These are phyloP conservation scores for Ophiostoma populinum DNA, from an alignment of 2,329 filamentous ascomycete species.

Conservation along the genomic window DNA sequence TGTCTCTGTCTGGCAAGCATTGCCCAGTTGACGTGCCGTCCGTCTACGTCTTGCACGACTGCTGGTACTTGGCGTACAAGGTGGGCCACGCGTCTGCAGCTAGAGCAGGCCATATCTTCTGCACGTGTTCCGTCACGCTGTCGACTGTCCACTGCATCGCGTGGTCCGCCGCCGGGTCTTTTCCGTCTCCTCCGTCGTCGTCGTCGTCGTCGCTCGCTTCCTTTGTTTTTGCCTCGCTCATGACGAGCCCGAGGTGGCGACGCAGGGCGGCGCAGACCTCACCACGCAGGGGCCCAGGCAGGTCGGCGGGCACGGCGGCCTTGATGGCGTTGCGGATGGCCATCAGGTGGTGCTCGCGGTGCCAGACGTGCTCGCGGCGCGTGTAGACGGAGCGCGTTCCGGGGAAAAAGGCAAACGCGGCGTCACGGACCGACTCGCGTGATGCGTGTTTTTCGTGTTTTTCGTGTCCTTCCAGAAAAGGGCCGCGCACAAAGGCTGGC, in stretches of 20 bases:
- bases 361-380: slow-evolving; percentile 24
- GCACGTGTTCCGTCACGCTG: slow-evolving; percentile 25
- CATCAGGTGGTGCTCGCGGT: slow-evolving; percentile 21
- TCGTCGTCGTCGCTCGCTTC: neutral
- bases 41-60: too few relatives aligned
- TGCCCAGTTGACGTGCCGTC: too few relatives aligned
- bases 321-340: slow-evolving; percentile 22
- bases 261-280: slow-evolving; percentile 26
- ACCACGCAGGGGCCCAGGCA: slow-evolving; percentile 17
- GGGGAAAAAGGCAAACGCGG: slow-evolving; percentile 35
- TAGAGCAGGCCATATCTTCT: slow-evolving; percentile 21
- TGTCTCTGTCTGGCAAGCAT: too few relatives aligned
- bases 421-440: slow-evolving; percentile 30
- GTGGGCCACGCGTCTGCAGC: too few relatives aligned
- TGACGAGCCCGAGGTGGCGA: slow-evolving; percentile 11
- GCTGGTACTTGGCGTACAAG: too few relatives aligned
- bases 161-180: slow-evolving; percentile 13
- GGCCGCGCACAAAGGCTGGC: too few relatives aligned
- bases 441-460: too few relatives aligned
- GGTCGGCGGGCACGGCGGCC: slow-evolving; percentile 13
- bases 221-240: neutral
- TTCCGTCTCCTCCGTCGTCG: neutral
- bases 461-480: too few relatives aligned
- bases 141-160: slow-evolving; percentile 25
- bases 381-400: too few relatives aligned